These are phyloP conservation scores for Gloeopeniophorella convolvens DNA, from an alignment of 768 basidiomycete genomes.

Conservation along the genomic window DNA sequence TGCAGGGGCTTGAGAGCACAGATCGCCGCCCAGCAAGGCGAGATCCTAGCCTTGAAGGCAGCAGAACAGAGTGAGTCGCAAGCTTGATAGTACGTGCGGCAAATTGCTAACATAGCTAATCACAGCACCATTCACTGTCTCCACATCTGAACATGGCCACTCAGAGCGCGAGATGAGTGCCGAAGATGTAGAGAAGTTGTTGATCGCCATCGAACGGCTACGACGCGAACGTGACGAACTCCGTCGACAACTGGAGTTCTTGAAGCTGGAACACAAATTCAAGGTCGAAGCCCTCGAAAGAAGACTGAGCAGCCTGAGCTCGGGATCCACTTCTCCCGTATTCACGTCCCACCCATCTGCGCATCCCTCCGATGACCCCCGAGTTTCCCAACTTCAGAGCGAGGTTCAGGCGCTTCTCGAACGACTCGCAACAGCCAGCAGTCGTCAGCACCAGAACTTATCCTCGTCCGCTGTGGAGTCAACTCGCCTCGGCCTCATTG, in stretches of 20 bases:
- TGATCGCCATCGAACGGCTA: conserved; percentile 59
- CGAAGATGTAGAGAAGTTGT: conserved; percentile 44
- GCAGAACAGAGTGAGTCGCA: background rate
- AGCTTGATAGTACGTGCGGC: too few species aligned
- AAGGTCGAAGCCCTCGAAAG: conserved; percentile 52
- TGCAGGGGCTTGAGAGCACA: conserved; percentile 14
- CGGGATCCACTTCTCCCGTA: too few species aligned
- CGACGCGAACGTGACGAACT: conserved; percentile 60
- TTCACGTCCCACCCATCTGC: too few species aligned
- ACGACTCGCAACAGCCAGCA: conserved; percentile 4
- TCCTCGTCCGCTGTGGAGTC: background rate
- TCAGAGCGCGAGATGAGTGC: conserved; percentile 13
- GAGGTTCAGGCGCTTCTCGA: conserved; percentile 15
- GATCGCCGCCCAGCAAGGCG: background rate
- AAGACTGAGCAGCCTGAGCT: conserved; percentile 42
- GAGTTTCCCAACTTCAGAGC: conserved; percentile 16
- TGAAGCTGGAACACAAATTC: conserved; percentile 61
- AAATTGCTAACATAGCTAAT: background rate
- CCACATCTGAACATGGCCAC: background rate
- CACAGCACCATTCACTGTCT: background rate
- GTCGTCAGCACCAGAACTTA: conserved; percentile 17
- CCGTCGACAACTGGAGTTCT: conserved; percentile 57
- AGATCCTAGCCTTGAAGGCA: background rate
- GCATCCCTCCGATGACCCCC: conserved; percentile 6
- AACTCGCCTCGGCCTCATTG: conserved; percentile 5